A percentile compares a stretch with the other conserved stretches of the same genome.
Conservation (phyloP, 129 eudicot species). For the Chrysanthemum seticuspe region DNA sequence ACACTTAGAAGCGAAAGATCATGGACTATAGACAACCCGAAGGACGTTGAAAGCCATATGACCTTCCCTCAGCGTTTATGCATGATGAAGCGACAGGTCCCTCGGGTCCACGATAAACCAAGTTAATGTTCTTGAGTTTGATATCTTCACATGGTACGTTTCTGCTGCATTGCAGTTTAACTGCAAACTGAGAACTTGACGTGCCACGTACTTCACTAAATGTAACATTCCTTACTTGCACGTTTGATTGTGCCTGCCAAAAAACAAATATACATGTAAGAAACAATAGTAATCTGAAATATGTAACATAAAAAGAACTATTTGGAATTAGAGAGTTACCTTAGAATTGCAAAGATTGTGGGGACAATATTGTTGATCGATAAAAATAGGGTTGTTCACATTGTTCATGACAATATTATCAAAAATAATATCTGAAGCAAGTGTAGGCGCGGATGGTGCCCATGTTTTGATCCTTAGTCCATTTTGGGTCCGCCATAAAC, state of each 20-base stretch:
- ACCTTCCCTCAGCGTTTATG: slow-evolving; percentile 40
- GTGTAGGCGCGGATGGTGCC: slow-evolving; percentile 45
- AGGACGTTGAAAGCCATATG: slow-evolving; percentile 52
- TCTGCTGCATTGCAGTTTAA: slow-evolving; percentile 41
- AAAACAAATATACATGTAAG: background rate
- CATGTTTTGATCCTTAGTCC: slow-evolving; percentile 78
- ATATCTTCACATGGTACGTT: slow-evolving; percentile 48
- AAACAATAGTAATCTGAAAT: background rate
- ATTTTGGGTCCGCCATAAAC: slow-evolving; percentile 50
- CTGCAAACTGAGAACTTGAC: slow-evolving; percentile 49
- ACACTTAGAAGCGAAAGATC: background rate
- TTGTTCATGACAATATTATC: slow-evolving; percentile 45
- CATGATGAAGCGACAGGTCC: slow-evolving; percentile 46
- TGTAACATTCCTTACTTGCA: slow-evolving; percentile 49
- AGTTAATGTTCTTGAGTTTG: slow-evolving; percentile 47
- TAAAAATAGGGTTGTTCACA: slow-evolving; percentile 62
- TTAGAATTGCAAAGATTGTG: slow-evolving; percentile 24
- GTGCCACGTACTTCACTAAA: slow-evolving; percentile 48
- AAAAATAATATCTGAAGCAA: slow-evolving; percentile 45
- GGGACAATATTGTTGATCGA: slow-evolving; percentile 82
- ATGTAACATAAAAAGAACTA: background rate
- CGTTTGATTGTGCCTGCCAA: slow-evolving; percentile 41
- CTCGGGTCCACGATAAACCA: slow-evolving; percentile 43
- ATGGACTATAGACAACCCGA: slow-evolving; percentile 37
- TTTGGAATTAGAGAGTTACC: slow-evolving; percentile 20